Evolutionary conservation across 2,329 filamentous ascomycete species (phyloP), one percentile per base, ranked within the genome.

Genomic region (Pseudophaeomoniella oleicola): DNA sequence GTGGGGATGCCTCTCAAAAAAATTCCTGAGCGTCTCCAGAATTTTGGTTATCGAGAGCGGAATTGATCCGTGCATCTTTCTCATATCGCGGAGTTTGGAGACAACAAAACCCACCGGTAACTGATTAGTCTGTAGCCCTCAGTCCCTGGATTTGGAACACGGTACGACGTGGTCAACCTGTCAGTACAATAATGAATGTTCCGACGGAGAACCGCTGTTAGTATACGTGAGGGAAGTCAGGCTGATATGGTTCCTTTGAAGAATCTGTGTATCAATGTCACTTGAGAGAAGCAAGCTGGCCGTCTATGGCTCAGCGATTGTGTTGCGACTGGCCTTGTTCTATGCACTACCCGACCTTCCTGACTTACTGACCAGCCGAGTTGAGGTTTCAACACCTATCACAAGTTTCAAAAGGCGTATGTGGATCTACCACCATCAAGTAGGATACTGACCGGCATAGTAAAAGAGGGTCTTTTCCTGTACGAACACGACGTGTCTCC

Each of bases 401-500:
- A 94, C 85, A 49, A 94, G 88, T 71, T 98, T 94, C 72, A 96
- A 96, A 67, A 75, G 90, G 74, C 67, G 87, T 93, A 39, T 42
- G 11, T 19, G 12, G 3, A 30, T 13, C 49, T 32, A 50, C 33
- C 14, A 32, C 12, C 13, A 15, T 38, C 9, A 19, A 37, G 17
- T 13, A 38, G 22, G 18, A 36, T 22, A 14, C 36, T 27, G 32
- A 13, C 36, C 27, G 13, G 15, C 44, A 12, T 49, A 93, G 85
- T 96, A 38, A 88, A 96, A 68, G 90, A 98, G 62, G 90, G 90
- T 14, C 66, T 98, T 39, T 98, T 94, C 52, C 75, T 98, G 15
- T 96, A 96, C 58, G 87, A 83, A 45, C 84, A 92, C 58, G 92
- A 94, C 63, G 83, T 96, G 39, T 94, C 86, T 41, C 90, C 90